Base-by-base conservation (phyloP, 1,139 yeast species). In the Yamadazyma dendronema region DNA sequence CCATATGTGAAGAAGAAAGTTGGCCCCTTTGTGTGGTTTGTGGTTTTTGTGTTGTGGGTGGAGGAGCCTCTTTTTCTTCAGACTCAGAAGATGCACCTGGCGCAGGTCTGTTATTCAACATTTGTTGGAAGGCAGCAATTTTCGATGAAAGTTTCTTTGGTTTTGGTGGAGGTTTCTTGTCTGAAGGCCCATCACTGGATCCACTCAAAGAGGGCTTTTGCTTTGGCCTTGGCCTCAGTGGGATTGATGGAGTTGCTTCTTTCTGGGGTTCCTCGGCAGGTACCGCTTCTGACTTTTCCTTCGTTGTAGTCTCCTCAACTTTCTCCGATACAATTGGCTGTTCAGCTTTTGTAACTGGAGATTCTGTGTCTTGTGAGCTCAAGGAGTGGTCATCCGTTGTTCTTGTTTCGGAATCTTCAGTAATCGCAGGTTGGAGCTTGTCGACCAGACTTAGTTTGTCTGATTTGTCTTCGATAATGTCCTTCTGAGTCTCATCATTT, bases 111-210 rank as follows among this genome's bases (percentile, higher is more conserved):
- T 59, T 62, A 36, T 73, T 74, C 39, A 83, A 64, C 82, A 81
- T 74, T 51, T 82, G 84, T 52, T 84, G 94, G 54, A 84, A 84
- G 0, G 89, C 89, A 2, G 90, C 89, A 43, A 84, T 84, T 46
- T 74, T 82, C 0, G 88, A 80, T 0, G 90, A 82, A 16, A 86
- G 79, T 47, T 84, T 84, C 52, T 83, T 83, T 2, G 90, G 90
- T 26, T 79, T 80, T 22, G 80, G 81, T 3, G 89, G 89, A 10
- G 85, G 84, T 5, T 59, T 48, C 34, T 47, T 26, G 8, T 12
- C 6, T 26, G 17, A 6, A 13, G 16, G 16, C 16, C 11, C 13
- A 24, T 24, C 26, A 12, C 13, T 11, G 5, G 12, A 7, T n/a
- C 11, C 26, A 24, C 12, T 9, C 8, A 7, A 5, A 24, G 26